Conservation (phyloP, 2,329 filamentous ascomycete genomes). For the Polytolypa hystricis region DNA sequence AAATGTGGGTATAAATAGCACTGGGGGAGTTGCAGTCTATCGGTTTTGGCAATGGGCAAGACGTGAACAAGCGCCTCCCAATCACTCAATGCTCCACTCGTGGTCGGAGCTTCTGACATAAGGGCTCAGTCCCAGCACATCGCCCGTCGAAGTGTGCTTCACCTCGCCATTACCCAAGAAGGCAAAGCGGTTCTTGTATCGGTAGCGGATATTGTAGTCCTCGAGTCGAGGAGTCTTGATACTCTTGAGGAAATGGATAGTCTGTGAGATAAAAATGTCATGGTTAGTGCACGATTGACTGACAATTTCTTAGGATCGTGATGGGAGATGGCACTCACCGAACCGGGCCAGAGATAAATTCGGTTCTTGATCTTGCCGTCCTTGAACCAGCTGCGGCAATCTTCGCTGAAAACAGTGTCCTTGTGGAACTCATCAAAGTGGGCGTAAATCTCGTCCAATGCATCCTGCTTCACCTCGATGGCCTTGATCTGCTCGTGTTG, state of each 20-base stretch:
- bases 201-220: conserved; percentile 24
- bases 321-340: background rate
- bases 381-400: conserved; percentile 1
- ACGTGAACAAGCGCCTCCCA: no score
- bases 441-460: background rate
- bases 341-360: background rate
- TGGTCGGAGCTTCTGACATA: background rate
- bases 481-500: background rate
- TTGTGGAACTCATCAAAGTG: background rate
- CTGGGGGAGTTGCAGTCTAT: no score
- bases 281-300: background rate
- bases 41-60: no score
- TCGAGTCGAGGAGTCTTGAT: conserved; percentile 26
- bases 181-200: conserved; percentile 28
- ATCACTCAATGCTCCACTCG: background rate
- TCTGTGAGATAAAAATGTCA: conserved; percentile 15
- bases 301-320: no score
- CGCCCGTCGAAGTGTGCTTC: conserved; percentile 21
- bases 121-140: background rate
- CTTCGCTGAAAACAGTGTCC: background rate
- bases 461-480: background rate
- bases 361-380: background rate
- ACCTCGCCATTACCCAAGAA: conserved; percentile 35
- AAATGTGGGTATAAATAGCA: no score
- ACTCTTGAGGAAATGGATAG: conserved; percentile 19